A percentile compares a stretch with the other conserved stretches of the same genome.
These are phyloP conservation scores for Cystobasidium sp. DNA, from an alignment of 1,284 basidiomycete genomes.

Conservation along the genomic window DNA sequence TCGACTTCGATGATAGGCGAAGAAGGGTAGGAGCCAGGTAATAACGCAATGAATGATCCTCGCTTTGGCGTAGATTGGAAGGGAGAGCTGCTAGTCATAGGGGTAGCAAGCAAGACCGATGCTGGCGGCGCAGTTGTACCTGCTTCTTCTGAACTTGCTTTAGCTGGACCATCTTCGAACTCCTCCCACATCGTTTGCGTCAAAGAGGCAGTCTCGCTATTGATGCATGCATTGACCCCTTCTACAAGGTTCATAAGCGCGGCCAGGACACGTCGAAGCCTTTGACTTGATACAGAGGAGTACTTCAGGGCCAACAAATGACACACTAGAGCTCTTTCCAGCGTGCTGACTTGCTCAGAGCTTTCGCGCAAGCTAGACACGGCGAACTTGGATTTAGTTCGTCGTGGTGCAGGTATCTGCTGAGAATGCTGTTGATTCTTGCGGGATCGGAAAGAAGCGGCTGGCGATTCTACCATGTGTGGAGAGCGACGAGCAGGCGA, in stretches of 20 bases:
- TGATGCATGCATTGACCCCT: slow-evolving; percentile 9
- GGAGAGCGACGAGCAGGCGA: background rate
- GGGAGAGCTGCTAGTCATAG: slow-evolving; percentile 7
- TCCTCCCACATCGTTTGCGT: slow-evolving; percentile 18
- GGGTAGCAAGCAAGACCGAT: slow-evolving; percentile 17
- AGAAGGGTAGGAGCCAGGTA: slow-evolving; percentile 37
- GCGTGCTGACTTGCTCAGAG: background rate
- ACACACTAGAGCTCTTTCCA: slow-evolving; percentile 19
- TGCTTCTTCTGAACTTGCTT: background rate
- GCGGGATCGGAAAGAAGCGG: slow-evolving; percentile 20
- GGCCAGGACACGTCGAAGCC: background rate
- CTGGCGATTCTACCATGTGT: background rate
- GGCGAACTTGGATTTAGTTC: slow-evolving; percentile 12
- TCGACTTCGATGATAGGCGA: slow-evolving; percentile 35
- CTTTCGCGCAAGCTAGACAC: slow-evolving; percentile 2
- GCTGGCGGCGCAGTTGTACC: slow-evolving; percentile 3
- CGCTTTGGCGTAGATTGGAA: slow-evolving; percentile 19
- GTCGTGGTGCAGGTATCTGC: background rate
- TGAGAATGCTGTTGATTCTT: background rate
- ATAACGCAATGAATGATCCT: slow-evolving; percentile 15
- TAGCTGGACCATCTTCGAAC: slow-evolving; percentile 3
- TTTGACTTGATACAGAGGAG: background rate
- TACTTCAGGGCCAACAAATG: slow-evolving; percentile 22
- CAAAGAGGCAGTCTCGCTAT: slow-evolving; percentile 13
- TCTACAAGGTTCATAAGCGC: background rate